A percentile compares a stretch with the other conserved stretches of the same genome.
Evolutionary conservation across 2,329 filamentous ascomycete species (phyloP).

Genomic region (Fusarium sp.): DNA sequence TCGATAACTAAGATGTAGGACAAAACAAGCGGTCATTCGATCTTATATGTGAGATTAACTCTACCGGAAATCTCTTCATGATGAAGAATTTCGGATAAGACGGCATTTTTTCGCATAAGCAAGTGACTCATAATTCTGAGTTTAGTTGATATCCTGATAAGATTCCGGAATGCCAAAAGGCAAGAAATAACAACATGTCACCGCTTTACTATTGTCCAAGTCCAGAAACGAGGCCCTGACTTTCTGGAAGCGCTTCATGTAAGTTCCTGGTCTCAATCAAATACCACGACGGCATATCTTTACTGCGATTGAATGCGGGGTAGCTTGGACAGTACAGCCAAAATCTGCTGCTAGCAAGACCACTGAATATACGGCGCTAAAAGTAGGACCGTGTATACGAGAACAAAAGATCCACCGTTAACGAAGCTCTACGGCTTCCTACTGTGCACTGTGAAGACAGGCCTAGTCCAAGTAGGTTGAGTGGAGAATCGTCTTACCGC

Average conservation of each 20-base stretch:
- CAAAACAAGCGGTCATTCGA: rapidly evolving
- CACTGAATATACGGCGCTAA: neutral
- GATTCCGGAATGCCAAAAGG: neutral
- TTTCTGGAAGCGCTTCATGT: no score
- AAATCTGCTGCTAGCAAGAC: no score
- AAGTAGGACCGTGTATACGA: neutral
- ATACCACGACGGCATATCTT: neutral
- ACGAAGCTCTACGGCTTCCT: neutral
- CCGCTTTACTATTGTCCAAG: no score
- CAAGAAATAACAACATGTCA: no score
- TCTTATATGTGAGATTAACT: neutral
- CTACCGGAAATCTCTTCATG: no score
- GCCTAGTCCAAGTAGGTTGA: neutral
- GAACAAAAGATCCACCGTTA: neutral
- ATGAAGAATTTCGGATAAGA: neutral
- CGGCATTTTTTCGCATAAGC: neutral
- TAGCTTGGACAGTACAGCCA: neutral
- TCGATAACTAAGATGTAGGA: no score
- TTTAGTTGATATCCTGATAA: neutral
- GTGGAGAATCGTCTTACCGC: neutral
- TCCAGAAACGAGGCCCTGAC: no score
- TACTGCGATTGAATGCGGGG: neutral
- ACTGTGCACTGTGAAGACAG: neutral
- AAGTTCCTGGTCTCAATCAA: no score
- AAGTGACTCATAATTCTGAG: neutral